These are phyloP conservation scores for Fonsecaea erecta DNA, from an alignment of 2,329 filamentous ascomycete genomes.

Conservation along the genomic window DNA sequence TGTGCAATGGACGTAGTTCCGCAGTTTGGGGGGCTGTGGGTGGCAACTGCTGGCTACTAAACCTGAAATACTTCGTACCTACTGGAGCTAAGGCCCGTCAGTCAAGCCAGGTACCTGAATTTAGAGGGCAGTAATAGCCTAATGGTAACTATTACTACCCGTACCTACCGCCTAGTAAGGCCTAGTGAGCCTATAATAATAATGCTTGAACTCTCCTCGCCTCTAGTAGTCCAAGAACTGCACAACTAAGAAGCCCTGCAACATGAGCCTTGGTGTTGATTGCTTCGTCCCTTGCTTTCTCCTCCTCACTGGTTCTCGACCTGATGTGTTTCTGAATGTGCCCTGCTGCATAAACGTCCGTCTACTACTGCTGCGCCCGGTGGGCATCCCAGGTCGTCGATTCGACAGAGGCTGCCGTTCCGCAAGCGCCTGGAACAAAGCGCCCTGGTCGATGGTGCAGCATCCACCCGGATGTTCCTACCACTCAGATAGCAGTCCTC, in stretches of 20 bases:
- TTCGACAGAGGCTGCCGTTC: conserved; percentile 14
- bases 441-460: conserved; percentile 20
- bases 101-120: neutral
- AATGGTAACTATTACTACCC: no score
- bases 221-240: no score
- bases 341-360: conserved; percentile 20
- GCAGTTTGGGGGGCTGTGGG: neutral
- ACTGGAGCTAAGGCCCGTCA: neutral
- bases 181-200: no score
- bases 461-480: conserved; percentile 19
- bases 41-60: neutral
- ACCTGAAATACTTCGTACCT: neutral
- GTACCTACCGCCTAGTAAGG: neutral
- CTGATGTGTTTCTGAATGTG: neutral
- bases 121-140: no score
- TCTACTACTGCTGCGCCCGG: conserved; percentile 10
- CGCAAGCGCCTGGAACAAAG: conserved; percentile 31
- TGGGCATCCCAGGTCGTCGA: neutral
- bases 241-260: no score
- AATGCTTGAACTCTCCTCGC: no score
- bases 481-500: conserved; percentile 24
- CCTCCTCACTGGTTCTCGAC: conserved; percentile 1
- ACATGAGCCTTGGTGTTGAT: neutral
- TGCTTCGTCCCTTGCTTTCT: neutral
- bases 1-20: neutral